These are phyloP conservation scores for Copromyces sp. DNA, from an alignment of 495 filamentous ascomycete species.

Conservation along the genomic window DNA sequence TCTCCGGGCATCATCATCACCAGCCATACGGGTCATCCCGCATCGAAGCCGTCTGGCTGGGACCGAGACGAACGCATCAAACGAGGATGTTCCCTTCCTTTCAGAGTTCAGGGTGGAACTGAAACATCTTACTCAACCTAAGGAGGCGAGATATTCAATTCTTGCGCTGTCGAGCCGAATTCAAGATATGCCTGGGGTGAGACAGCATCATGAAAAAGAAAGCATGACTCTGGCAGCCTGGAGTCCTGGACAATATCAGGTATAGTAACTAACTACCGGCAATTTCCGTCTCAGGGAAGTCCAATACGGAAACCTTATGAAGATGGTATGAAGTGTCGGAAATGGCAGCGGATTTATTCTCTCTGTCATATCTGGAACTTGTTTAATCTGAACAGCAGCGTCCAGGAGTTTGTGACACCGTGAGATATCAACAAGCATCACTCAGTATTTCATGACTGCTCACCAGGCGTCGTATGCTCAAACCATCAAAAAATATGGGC, in stretches of 20 bases:
- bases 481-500: not conserved
- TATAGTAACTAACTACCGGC: not conserved
- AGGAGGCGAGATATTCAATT: not conserved
- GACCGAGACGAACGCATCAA: not conserved
- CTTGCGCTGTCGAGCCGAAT: not conserved
- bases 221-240: not conserved
- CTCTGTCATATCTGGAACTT: not conserved
- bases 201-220: not conserved
- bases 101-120: not conserved
- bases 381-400: no score
- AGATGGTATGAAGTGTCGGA: not conserved
- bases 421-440: not conserved
- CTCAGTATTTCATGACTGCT: not conserved
- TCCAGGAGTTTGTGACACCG: not conserved
- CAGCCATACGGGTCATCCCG: not conserved
- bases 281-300: not conserved
- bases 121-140: not conserved
- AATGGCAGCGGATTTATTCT: not conserved
- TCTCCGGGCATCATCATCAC: not conserved
- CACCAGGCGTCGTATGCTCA: not conserved
- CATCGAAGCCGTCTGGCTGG: not conserved
- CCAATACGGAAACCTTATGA: not conserved
- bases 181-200: not conserved
- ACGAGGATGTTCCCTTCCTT: not conserved
- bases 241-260: not conserved